phyloP scores from a whole-genome alignment of 148 eudicot species.

The Heliamphora exappendiculata region DNA sequence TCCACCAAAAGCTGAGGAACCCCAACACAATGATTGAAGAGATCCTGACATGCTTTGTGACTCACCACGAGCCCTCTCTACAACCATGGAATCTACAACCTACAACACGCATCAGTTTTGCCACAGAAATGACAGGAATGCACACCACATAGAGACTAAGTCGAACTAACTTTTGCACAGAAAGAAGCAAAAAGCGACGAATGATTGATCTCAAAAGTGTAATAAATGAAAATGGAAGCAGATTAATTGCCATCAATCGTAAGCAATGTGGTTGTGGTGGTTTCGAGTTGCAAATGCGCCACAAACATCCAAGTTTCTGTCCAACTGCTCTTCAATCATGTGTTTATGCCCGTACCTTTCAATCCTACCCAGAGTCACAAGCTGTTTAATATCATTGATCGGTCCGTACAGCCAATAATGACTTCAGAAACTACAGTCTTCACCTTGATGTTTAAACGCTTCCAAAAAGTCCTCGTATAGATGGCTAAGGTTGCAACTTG shows the following conservation, averaged over 20 bases:
- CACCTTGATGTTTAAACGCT: no score
- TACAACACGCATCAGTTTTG: conserved; percentile 39
- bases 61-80: conserved; percentile 99
- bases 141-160: neutral
- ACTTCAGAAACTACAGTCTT: no score
- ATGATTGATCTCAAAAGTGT: neutral
- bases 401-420: neutral
- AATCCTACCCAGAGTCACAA: neutral
- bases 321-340: neutral
- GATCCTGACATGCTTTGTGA: conserved; percentile 97
- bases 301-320: neutral
- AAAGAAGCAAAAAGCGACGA: neutral
- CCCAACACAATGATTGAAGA: conserved; percentile 98
- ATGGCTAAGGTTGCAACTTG: no score
- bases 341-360: neutral
- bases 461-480: no score
- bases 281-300: neutral
- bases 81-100: conserved; percentile 99
- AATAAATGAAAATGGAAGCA: neutral
- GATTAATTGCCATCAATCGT: neutral
- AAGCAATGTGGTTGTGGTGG: no score
- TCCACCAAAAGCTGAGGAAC: conserved; percentile 92
- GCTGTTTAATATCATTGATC: neutral
- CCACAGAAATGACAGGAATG: neutral
- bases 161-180: neutral